Evolutionary conservation across 148 eudicot species (phyloP).

Genomic region (Polygonum maritimum): DNA sequence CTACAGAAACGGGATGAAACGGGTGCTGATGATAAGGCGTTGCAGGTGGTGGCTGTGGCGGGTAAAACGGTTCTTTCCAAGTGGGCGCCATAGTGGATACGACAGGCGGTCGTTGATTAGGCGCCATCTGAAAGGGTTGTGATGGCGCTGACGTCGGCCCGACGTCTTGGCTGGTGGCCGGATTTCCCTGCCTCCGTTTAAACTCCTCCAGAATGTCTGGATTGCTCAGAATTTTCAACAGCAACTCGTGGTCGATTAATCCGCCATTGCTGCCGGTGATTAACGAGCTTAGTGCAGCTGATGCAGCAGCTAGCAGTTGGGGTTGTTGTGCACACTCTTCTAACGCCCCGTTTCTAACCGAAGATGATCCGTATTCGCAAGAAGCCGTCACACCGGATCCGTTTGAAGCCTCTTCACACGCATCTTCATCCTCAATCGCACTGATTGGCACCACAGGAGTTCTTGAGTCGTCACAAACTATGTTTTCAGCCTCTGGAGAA

Average conservation of each 20-base stretch:
- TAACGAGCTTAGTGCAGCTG: constrained; percentile 38
- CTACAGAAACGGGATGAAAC: neutral
- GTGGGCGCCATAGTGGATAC: constrained; percentile 13
- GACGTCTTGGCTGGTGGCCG: neutral
- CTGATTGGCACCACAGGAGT: constrained; percentile 49
- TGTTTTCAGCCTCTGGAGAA: constrained; percentile 21
- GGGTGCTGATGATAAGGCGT: constrained; percentile 16
- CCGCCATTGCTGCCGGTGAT: constrained; percentile 27
- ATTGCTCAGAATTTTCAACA: constrained; percentile 43
- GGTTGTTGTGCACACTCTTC: constrained; percentile 14
- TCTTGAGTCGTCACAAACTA: constrained; percentile 26
- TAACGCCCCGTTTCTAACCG: constrained; percentile 18
- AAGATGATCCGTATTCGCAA: constrained; percentile 3
- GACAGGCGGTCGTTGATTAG: neutral
- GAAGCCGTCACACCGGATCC: constrained; percentile 13
- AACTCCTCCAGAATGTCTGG: constrained; percentile 45
- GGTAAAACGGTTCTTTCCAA: constrained; percentile 26
- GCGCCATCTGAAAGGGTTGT: neutral
- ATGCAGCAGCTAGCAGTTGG: constrained; percentile 29
- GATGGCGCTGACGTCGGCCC: neutral
- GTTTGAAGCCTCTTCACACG: constrained; percentile 25
- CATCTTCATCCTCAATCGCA: constrained; percentile 75
- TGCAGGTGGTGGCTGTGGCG: constrained; percentile 17
- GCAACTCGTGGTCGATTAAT: constrained; percentile 50
- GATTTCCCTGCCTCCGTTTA: constrained; percentile 21